Evolutionary conservation across 495 filamentous ascomycete species (phyloP).

Genomic region (Daldinia bambusicola): DNA sequence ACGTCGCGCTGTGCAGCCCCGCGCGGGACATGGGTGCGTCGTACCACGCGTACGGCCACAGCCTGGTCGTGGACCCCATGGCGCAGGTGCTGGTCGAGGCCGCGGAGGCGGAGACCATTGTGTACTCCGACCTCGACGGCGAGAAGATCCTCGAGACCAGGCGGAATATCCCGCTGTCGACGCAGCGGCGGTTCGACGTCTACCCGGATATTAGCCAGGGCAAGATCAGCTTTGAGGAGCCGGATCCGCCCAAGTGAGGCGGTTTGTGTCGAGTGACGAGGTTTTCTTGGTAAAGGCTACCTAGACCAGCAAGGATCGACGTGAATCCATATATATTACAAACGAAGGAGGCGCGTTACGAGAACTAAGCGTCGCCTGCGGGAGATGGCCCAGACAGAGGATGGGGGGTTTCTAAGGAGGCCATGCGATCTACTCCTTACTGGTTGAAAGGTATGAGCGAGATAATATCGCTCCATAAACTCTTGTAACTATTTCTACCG

Average conservation of each 20-base stretch:
- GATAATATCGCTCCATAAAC: not conserved
- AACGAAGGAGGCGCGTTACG: too few relatives aligned
- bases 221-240: constrained; percentile 47
- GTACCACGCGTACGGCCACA: constrained; percentile 95
- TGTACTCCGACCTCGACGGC: constrained; percentile 77
- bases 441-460: not conserved
- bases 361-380: too few relatives aligned
- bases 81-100: constrained; percentile 79
- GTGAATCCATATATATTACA: not conserved
- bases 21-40: constrained; percentile 79
- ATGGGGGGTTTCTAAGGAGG: not conserved
- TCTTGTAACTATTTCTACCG: not conserved
- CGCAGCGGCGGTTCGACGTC: constrained; percentile 92
- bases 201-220: constrained; percentile 87
- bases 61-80: constrained; percentile 88
- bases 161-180: constrained; percentile 83
- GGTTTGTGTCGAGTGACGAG: not conserved
- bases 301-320: too few relatives aligned
- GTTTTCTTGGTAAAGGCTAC: too few relatives aligned
- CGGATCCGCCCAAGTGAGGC: constrained; percentile 20
- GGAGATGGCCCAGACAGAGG: not conserved
- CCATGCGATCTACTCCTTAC: not conserved
- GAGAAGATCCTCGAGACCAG: constrained; percentile 79
- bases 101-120: constrained; percentile 77
- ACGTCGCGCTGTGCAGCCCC: constrained; percentile 91